These are phyloP conservation scores for Fusarium brevicatenulatum DNA, from an alignment of 2,329 filamentous ascomycete species.

Conservation along the genomic window DNA sequence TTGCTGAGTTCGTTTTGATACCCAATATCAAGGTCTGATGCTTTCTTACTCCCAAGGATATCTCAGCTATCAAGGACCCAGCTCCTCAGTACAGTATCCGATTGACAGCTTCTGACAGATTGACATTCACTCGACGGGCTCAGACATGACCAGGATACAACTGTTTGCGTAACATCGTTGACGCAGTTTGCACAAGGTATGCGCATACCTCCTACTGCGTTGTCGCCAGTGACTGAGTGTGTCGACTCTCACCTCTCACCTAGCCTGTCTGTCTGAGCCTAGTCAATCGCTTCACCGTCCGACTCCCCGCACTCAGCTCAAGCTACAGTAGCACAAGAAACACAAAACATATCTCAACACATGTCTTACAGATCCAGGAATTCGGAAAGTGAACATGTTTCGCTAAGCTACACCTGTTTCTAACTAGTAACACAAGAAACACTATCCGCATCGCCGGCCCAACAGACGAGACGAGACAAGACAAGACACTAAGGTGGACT, in stretches of 20 bases:
- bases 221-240: background rate
- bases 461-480: background rate
- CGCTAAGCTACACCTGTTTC: conserved; percentile 18
- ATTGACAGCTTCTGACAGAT: background rate
- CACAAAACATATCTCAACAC: background rate
- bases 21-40: background rate
- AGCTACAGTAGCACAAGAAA: background rate
- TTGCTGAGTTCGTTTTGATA: background rate
- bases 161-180: background rate
- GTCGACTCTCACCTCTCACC: background rate
- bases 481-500: background rate
- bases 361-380: conserved; percentile 1
- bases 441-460: background rate
- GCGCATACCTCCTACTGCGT: background rate
- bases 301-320: background rate
- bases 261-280: background rate
- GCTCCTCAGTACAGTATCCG: background rate
- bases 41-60: background rate
- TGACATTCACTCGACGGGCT: background rate
- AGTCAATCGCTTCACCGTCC: background rate
- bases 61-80: background rate
- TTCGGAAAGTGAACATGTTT: conserved; percentile 1
- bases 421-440: conserved; percentile 11
- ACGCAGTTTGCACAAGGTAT: background rate
- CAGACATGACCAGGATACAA: background rate